Evolutionary conservation across 2,329 filamentous ascomycete species (phyloP).

Genomic region (Metarhizium rileyi): DNA sequence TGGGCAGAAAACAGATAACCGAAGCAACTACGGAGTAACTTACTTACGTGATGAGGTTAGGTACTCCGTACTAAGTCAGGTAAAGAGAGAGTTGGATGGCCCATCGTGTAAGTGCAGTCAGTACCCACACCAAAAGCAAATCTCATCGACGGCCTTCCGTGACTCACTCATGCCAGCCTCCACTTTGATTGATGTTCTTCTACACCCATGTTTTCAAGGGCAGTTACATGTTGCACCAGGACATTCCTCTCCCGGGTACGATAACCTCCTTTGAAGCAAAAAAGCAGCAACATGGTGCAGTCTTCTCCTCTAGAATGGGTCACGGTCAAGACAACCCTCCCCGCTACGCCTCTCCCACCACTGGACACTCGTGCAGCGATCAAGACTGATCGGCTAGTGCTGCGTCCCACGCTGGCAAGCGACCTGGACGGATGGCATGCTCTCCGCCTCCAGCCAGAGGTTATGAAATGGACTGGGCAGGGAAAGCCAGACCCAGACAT

Average conservation of each 20-base stretch:
- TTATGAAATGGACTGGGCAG: constrained; percentile 49
- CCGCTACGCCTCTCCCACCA: constrained; percentile 30
- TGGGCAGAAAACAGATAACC: too few species aligned
- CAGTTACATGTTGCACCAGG: background rate
- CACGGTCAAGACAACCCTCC: constrained; percentile 39
- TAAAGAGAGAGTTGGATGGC: too few species aligned
- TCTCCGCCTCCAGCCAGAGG: constrained; percentile 47
- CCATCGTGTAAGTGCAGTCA: background rate
- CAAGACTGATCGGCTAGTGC: constrained; percentile 42
- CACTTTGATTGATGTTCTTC: too few species aligned
- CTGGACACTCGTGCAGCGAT: constrained; percentile 29
- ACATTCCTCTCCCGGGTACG: too few species aligned
- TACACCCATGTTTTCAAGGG: background rate
- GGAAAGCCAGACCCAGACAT: constrained; percentile 33
- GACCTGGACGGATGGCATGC: constrained; percentile 41
- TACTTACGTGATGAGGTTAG: too few species aligned
- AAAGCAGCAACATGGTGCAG: background rate
- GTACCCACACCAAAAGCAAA: background rate
- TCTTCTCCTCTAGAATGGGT: constrained; percentile 20
- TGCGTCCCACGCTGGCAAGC: constrained; percentile 38
- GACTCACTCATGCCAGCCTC: background rate
- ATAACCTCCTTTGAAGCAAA: too few species aligned
- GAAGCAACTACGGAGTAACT: too few species aligned
- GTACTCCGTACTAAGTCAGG: too few species aligned
- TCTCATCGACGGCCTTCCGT: background rate